Evolutionary conservation across 306 rosid genomes (phyloP), one percentile per base, ranked within the genome.

Genomic region (Heteromeles arbutifolia): DNA sequence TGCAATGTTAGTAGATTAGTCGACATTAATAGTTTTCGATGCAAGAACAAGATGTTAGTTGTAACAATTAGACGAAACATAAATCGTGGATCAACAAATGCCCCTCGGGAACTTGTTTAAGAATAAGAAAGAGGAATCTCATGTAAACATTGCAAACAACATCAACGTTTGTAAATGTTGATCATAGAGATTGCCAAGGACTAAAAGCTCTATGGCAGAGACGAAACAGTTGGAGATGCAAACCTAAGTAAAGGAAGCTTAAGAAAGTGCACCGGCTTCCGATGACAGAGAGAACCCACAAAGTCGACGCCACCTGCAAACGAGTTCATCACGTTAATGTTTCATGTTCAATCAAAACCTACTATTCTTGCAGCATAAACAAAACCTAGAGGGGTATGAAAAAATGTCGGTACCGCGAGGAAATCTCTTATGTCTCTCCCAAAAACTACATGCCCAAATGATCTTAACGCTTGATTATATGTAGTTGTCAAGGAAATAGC

Each of bases 221-320:
- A 11, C 12, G 66, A 61, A 13, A 61, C 12, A 57, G 22, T 58
- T 64, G 75, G 34, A 74, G 59, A 73, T 73, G 69, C 88, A 77
- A 21, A 90, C 92, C 90, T 48, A 83, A 39, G 78, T 86, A 90
- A 73, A 83, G 41, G 81, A 86, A 61, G 77, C 83, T 85, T 48
- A 83, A 31, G 83, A 83, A 78, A 74, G 41, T 71, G 76, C 80
- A 78, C 80, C 74, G 63, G 37, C 13, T 67, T 56, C 89, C 87
- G 50, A 77, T 69, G 54, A 85, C 45, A 11, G 96, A 86, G 70
- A 86, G 41, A 82, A 73, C 74, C 86, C 82, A 85, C 65, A 86
- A 66, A 71, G 65, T 39, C 32, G 58, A 45, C 72, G 80, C 67
- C 57, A 83, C 90, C 96, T 90, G 87, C 82, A 81, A n/a, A 77